phyloP scores from a whole-genome alignment of 192 early-diverging fungal species.

The Ambispora gerdemannii region DNA sequence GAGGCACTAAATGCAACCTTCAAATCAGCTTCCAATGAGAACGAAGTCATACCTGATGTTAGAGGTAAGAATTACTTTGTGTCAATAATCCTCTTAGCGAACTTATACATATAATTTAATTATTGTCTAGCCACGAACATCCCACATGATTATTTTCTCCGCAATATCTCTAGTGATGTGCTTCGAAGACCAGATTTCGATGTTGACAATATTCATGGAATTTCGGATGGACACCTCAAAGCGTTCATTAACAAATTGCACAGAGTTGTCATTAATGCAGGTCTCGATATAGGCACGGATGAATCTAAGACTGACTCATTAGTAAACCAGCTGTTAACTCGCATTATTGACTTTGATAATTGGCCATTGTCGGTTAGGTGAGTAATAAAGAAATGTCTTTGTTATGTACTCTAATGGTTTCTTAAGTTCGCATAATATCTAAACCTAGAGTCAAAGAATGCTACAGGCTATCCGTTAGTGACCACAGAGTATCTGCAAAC shows the following conservation, averaged over 20 bases:
- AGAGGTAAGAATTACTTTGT: too few species aligned
- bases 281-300: constrained; percentile 10
- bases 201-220: constrained; percentile 1
- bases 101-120: constrained; percentile 3
- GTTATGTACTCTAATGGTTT: constrained; percentile 5
- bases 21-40: not conserved
- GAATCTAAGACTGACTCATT: too few species aligned
- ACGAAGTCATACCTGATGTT: too few species aligned
- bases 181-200: not conserved
- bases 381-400: constrained; percentile 2
- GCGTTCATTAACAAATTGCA: constrained; percentile 9
- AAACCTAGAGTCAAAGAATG: not conserved
- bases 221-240: constrained; percentile 4
- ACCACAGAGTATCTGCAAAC: too few species aligned
- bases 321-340: not conserved
- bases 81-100: constrained; percentile 3
- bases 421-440: not conserved
- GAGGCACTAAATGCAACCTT: constrained; percentile 20
- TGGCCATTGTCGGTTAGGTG: constrained; percentile 8
- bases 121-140: not conserved
- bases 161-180: not conserved
- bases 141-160: not conserved
- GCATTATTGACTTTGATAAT: constrained; percentile 9
- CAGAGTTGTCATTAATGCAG: not conserved
- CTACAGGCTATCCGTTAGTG: too few species aligned